These are phyloP conservation scores for Boletus smithii DNA, from an alignment of 1,284 basidiomycete species.

Conservation along the genomic window DNA sequence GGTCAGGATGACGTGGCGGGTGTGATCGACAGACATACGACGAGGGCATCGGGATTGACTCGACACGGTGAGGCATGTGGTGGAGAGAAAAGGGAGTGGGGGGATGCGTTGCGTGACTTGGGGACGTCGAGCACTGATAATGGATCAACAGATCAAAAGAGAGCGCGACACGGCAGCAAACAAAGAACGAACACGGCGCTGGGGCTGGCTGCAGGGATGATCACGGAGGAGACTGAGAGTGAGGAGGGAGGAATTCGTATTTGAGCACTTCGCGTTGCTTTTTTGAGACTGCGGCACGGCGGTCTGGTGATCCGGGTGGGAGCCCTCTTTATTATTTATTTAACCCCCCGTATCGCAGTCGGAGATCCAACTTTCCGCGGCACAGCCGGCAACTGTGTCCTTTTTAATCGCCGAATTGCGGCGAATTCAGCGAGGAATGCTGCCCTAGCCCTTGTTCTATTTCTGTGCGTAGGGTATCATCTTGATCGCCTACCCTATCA, in stretches of 20 bases:
- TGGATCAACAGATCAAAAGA: slow-evolving; percentile 39
- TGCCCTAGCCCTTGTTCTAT: too few species aligned
- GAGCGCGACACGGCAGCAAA: slow-evolving; percentile 36
- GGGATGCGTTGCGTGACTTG: too few species aligned
- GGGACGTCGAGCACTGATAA: too few species aligned
- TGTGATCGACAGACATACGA: slow-evolving; percentile 28
- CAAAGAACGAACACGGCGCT: slow-evolving; percentile 38
- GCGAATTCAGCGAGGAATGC: slow-evolving; percentile 25
- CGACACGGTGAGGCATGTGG: slow-evolving; percentile 35
- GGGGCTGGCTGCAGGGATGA: too few species aligned
- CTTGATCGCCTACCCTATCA: slow-evolving; percentile 39
- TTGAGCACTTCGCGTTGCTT: slow-evolving; percentile 27
- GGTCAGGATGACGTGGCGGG: slow-evolving; percentile 5
- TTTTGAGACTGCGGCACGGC: too few species aligned
- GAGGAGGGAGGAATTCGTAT: too few species aligned
- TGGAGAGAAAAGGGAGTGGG: slow-evolving; percentile 18
- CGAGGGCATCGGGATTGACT: slow-evolving; percentile 29
- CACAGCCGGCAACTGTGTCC: slow-evolving; percentile 25
- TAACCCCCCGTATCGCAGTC: too few species aligned
- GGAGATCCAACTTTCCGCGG: too few species aligned
- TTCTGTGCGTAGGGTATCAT: slow-evolving; percentile 35
- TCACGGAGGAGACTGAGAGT: too few species aligned
- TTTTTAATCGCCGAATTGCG: slow-evolving; percentile 33
- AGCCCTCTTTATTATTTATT: too few species aligned
- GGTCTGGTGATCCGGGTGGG: too few species aligned